Percentiles rank a stretch among this genome's conserved stretches.
phyloP scores from a whole-genome alignment of 108 stramenopile species.

The Nitzschia sp. region DNA sequence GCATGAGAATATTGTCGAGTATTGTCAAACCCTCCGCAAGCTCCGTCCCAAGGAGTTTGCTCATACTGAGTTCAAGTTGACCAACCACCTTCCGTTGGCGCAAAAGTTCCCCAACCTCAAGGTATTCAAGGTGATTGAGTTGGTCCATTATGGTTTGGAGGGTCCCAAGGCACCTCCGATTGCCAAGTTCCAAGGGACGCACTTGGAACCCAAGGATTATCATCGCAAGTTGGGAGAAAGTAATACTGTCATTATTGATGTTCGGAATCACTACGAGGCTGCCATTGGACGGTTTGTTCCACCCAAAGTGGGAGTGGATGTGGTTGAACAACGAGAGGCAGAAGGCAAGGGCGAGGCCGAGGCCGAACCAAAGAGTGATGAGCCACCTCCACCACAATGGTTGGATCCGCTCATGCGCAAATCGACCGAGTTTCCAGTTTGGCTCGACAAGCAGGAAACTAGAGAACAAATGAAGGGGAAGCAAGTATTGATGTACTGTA shows the following conservation, averaged over 20 bases:
- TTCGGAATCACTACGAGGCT: conserved; percentile 55
- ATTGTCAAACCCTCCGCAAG: conserved; percentile 57
- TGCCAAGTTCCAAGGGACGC: conserved; percentile 62
- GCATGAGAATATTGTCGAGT: conserved; percentile 46
- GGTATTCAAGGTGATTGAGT: conserved; percentile 69
- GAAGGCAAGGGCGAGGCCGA: background rate
- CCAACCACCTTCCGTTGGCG: conserved; percentile 61
- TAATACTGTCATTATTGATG: conserved; percentile 88
- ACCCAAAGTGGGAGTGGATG: conserved; percentile 30
- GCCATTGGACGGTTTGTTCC: conserved; percentile 86
- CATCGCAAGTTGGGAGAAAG: conserved; percentile 76
- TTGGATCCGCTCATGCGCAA: conserved; percentile 91
- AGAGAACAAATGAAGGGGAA: conserved; percentile 83
- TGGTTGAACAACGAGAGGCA: background rate
- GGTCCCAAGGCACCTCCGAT: conserved; percentile 67
- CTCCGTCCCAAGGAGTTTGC: conserved; percentile 62
- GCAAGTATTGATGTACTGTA: conserved; percentile 84
- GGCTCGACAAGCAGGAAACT: conserved; percentile 76
- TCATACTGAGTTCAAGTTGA: conserved; percentile 86
- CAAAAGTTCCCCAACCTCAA: conserved; percentile 79
- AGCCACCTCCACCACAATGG: conserved; percentile 46
- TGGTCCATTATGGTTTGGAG: conserved; percentile 87
- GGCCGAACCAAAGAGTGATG: background rate
- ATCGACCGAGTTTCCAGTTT: conserved; percentile 82
- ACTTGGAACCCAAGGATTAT: conserved; percentile 84